Conservation (phyloP, 2,329 filamentous ascomycete species). For the Alternaria rosae region DNA sequence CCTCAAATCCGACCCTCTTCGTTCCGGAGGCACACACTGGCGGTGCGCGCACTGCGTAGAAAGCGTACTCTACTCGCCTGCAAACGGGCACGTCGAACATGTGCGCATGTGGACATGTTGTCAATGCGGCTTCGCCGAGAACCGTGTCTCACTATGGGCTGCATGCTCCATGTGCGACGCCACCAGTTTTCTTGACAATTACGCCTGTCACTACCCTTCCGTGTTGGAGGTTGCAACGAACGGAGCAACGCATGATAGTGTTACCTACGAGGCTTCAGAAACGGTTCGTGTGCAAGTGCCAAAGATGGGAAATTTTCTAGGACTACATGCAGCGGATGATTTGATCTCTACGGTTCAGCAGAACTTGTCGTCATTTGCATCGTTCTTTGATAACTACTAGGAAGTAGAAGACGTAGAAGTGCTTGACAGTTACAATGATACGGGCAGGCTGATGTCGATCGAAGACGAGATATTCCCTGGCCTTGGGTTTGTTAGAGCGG, state of each 20-base stretch:
- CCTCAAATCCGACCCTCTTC: background rate
- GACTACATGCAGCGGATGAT: background rate
- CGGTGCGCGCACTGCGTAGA: background rate
- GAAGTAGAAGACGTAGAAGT: background rate
- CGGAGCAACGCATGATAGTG: background rate
- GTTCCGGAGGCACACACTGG: background rate
- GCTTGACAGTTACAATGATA: background rate
- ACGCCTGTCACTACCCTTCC: background rate
- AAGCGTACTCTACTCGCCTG: background rate
- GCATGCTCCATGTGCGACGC: background rate
- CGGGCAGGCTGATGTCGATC: background rate
- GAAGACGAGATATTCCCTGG: background rate
- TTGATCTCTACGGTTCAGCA: background rate
- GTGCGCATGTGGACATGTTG: background rate
- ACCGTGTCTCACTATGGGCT: background rate
- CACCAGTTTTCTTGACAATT: background rate
- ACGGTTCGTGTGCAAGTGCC: background rate
- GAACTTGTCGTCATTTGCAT: background rate
- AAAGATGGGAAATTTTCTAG: background rate
- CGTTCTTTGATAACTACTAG: background rate
- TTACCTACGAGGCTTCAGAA: background rate
- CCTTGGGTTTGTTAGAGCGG: background rate
- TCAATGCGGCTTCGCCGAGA: background rate
- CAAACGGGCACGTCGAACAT: background rate
- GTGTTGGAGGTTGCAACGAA: background rate